phyloP scores from a whole-genome alignment of 1,284 basidiomycete genomes.

The Leccinum variabile region DNA sequence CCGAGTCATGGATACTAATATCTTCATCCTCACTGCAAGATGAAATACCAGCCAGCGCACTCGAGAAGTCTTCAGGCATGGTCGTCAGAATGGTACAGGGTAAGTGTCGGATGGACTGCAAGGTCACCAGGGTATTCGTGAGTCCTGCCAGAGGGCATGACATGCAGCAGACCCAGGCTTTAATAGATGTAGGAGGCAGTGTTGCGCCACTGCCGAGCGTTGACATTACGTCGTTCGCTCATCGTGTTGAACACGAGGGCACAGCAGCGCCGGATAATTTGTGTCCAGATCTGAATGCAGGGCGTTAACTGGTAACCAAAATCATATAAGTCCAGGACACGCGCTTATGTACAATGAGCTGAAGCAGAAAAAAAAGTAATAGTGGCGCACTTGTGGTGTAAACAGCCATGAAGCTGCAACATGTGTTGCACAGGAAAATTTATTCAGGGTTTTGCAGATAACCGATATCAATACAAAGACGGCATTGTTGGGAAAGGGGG shows the following conservation, averaged over 20 bases:
- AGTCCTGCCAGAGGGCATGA: background rate
- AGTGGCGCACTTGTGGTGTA: background rate
- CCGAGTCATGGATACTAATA: too few species aligned
- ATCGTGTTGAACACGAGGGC: background rate
- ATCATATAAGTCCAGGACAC: background rate
- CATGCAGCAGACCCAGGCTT: background rate
- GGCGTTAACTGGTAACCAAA: background rate
- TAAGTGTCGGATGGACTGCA: background rate
- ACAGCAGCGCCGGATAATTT: background rate
- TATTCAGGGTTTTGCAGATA: background rate
- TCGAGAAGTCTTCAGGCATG: background rate
- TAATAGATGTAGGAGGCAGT: background rate
- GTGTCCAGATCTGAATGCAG: too few species aligned
- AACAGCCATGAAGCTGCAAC: background rate
- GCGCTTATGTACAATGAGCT: background rate
- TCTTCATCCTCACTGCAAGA: background rate
- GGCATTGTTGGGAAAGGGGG: too few species aligned
- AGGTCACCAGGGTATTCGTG: background rate
- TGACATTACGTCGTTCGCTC: background rate
- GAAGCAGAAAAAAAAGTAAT: background rate
- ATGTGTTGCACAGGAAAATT: background rate
- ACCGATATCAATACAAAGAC: background rate
- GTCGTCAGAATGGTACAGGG: background rate
- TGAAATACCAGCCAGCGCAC: background rate
- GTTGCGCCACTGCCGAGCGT: background rate